Percentiles rank a stretch among this genome's conserved stretches.
Evolutionary conservation across 2,329 filamentous ascomycete species (phyloP).

Genomic region (Colletotrichum sp.): DNA sequence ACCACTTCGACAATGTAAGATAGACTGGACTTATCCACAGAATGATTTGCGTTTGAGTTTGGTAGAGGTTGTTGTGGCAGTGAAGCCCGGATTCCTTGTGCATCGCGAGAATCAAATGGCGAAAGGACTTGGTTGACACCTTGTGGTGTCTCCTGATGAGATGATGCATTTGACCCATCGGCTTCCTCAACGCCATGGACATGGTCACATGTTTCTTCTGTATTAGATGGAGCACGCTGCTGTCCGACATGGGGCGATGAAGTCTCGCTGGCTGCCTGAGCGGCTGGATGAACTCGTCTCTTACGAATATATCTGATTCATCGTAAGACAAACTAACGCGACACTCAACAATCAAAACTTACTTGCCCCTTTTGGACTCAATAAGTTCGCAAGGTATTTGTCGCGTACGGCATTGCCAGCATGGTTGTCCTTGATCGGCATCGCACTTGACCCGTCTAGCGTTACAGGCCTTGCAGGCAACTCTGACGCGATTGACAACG

Average conservation of each 20-base stretch:
- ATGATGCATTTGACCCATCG: not conserved
- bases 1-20: not conserved
- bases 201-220: not conserved
- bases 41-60: not conserved
- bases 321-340: not conserved
- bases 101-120: not conserved
- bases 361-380: constrained; percentile 5
- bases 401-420: constrained; percentile 7
- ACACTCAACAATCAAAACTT: not conserved
- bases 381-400: constrained; percentile 6
- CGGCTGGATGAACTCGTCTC: not conserved
- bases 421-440: not conserved
- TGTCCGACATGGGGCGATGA: not conserved
- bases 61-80: not conserved
- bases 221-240: accelerated
- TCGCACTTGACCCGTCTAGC: constrained; percentile 11
- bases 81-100: not conserved
- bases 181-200: accelerated
- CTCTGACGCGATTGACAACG: constrained; percentile 21
- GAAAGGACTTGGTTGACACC: not conserved
- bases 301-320: not conserved
- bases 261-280: not conserved
- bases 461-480: constrained; percentile 10
- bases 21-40: not conserved
- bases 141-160: not conserved